phyloP scores from a whole-genome alignment of 176 grass and related monocot species.

The Carex scoparia region DNA sequence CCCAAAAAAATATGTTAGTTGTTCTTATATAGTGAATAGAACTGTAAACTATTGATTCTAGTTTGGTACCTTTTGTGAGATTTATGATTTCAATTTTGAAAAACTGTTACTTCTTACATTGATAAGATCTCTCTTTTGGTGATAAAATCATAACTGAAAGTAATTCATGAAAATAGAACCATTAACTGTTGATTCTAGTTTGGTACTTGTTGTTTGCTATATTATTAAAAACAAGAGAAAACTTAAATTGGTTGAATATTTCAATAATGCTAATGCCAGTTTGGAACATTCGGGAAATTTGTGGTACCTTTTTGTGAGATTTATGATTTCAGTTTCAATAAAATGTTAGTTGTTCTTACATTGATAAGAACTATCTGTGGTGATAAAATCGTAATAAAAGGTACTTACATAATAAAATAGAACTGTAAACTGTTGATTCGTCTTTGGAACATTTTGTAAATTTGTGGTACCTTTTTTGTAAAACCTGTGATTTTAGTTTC shows the following conservation, averaged over 20 bases:
- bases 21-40: no score
- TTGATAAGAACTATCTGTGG: neutral
- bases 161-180: neutral
- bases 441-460: constrained; percentile 34
- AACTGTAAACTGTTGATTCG: neutral
- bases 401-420: neutral
- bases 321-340: neutral
- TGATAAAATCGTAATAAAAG: neutral
- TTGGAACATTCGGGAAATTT: constrained; percentile 38
- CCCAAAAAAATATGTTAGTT: no score
- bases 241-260: no score
- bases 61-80: neutral
- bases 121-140: neutral
- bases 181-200: constrained; percentile 12
- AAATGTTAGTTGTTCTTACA: neutral
- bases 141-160: neutral
- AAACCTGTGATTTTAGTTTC: neutral
- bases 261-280: no score
- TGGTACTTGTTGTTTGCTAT: neutral
- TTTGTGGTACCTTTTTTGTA: constrained; percentile 36
- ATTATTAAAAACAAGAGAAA: no score
- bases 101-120: neutral
- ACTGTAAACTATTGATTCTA: no score
- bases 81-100: neutral
- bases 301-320: constrained; percentile 32